Evolutionary conservation across 768 basidiomycete genomes (phyloP), one percentile per base, ranked within the genome.

Genomic region (Lactarius psammicola): DNA sequence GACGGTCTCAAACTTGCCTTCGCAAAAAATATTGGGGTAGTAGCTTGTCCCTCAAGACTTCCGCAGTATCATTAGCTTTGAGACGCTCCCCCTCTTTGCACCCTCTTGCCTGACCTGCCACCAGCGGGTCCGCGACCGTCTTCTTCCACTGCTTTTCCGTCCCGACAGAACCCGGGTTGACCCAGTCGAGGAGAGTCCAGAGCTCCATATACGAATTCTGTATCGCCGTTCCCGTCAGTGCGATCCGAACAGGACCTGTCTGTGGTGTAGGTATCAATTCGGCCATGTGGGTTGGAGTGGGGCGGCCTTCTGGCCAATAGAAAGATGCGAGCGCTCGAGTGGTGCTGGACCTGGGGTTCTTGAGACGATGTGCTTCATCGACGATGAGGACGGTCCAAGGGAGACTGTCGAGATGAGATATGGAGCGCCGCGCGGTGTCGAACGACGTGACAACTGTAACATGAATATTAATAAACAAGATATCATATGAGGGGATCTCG

Each of bases 161-260:
- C 0, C 95, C 96, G 10, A 96, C 75, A 30, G 79, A 78, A 0
- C 88, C 91, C 0, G 94, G 94, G 66, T 88, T 90, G n/a, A 89
- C 89, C 90, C 94, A 98, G 72, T 96, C 87, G 36, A 98, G 77
- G 38, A 99, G 87, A 1, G 92, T 91, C 90, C 94, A 95, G 70
- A 98, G 79, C 74, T 98, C 96, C 51, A 85, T 82, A 72, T 95
- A 95, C 0, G 87, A 84, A 70, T 98, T 99, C 72, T 98, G 96
- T 40, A 90, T 83, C 10, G 87, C 82, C 18, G 89, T 87, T 23
- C 92, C 94, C 0, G 95, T 97, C 54, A 98, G 79, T 0, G 94
- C 96, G 70, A 96, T 94, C 3, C 95, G 87, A 30, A 71, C 56
- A 1, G 69, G 54, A 13, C 69, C 69, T 3, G 62, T 69, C 7